Base-by-base conservation (phyloP, 2,329 filamentous ascomycete species). In the Colletotrichum falcatum region DNA sequence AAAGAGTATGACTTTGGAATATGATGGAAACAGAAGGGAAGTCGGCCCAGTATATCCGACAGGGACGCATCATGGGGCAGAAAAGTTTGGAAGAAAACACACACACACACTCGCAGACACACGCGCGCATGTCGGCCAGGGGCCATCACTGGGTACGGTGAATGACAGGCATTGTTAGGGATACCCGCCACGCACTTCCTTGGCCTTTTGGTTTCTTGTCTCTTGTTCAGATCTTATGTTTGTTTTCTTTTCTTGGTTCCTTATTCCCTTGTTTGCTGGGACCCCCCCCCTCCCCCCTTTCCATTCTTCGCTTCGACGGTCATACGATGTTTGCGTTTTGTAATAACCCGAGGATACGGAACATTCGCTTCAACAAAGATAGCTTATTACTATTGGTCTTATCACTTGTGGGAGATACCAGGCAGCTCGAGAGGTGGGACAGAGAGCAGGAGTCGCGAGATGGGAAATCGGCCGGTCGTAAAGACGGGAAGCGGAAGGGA, bases 331-430 rank as follows among this genome's bases (percentile, higher is more conserved):
- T 49, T 55, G 20, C 3, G 63, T 49, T 37, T 49, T 66, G 66
- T 70, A 70, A 58, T 70, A 66, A 61, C 61, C 58, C 35, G 58
- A 64, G 54, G 65, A 71, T 60, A 60, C 23, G 65, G 54, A 60
- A 71, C 68, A 60, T 71, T 71, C 65, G 68, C 59, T 71, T 71
- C 64, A 71, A 55, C 65, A 71, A 66, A 70, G 67, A 70, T 33
- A 37, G 48, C 33, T n/a, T 70, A 44, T 23, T 26, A 23, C 18
- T 18, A 63, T 33, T 30, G 61, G 20, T n/a, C 48, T 14, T 23
- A 23, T 23, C 33, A 56, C 16, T 46, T 23, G 18, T 37, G 35
- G 30, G 42, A 35, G 62, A 26, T 56, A 49, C 37, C 55, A 37
- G 26, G 28, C 18, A 4, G 2, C 42, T 23, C 30, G 42, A 23